These are phyloP conservation scores for Diddensiella transvaalensis DNA, from an alignment of 805 yeast species.

Conservation along the genomic window DNA sequence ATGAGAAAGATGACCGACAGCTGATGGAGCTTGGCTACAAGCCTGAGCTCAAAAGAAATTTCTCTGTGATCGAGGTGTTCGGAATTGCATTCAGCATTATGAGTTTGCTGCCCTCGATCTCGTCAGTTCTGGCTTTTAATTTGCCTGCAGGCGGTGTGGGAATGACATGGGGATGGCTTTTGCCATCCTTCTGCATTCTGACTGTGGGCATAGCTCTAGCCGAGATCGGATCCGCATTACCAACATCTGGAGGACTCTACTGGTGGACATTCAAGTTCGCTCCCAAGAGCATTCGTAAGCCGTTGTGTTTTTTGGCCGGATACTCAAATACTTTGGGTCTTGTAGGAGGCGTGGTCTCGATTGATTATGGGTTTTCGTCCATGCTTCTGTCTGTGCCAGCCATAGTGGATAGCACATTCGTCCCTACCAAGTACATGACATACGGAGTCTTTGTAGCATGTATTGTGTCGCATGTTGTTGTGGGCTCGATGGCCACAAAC, in stretches of 20 bases:
- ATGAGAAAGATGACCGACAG: constrained; percentile 29
- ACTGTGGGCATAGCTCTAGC: constrained; percentile 61
- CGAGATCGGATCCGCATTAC: constrained; percentile 63
- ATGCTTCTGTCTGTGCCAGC: constrained; percentile 41
- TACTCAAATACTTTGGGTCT: constrained; percentile 65
- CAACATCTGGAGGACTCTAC: constrained; percentile 74
- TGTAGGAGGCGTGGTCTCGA: constrained; percentile 62
- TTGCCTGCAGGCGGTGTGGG: constrained; percentile 62
- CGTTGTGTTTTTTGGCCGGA: constrained; percentile 61
- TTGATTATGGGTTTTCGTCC: constrained; percentile 67
- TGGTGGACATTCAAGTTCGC: constrained; percentile 67
- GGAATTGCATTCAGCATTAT: constrained; percentile 70
- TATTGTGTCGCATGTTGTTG: constrained; percentile 46
- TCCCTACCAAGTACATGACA: constrained; percentile 47
- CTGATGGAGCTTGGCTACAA: constrained; percentile 60
- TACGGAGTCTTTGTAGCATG: constrained; percentile 69
- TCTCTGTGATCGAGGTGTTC: constrained; percentile 59
- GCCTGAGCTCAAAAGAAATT: constrained; percentile 61
- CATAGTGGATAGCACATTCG: constrained; percentile 53
- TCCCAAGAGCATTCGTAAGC: constrained; percentile 49
- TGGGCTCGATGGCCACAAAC: constrained; percentile 56
- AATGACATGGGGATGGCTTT: constrained; percentile 71
- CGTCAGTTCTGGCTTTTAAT: constrained; percentile 52
- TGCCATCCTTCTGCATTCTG: constrained; percentile 53
- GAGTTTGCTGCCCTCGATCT: constrained; percentile 60